Conservation (phyloP, 2,329 filamentous ascomycete genomes). For the Botrytis hyacinthi region DNA sequence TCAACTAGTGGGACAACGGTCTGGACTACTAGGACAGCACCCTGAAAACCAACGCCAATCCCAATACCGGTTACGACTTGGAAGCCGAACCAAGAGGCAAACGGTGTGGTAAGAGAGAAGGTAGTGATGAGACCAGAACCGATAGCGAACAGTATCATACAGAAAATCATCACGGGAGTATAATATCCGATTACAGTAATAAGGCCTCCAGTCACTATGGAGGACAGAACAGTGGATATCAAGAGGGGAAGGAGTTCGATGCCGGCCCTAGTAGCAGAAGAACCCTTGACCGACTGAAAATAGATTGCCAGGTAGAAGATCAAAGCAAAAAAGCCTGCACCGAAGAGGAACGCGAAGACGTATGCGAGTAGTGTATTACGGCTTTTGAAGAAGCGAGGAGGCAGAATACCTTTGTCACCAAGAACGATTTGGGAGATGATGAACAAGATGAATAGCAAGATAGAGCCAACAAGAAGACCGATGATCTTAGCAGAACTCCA, state of each 20-base stretch:
- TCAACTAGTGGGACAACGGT: slow-evolving; percentile 49
- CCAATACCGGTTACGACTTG: slow-evolving; percentile 47
- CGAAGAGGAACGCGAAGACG: slow-evolving; percentile 31
- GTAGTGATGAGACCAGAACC: slow-evolving; percentile 47
- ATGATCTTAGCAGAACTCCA: slow-evolving; percentile 41
- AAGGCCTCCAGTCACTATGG: slow-evolving; percentile 42
- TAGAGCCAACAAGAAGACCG: slow-evolving; percentile 39
- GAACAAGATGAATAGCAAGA: slow-evolving; percentile 37
- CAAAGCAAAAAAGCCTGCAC: slow-evolving; percentile 35
- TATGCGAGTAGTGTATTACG: slow-evolving; percentile 29
- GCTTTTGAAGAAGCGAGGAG: slow-evolving; percentile 40
- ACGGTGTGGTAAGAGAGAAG: slow-evolving; percentile 43
- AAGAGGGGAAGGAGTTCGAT: slow-evolving; percentile 46
- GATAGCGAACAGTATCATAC: slow-evolving; percentile 40
- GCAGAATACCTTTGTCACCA: slow-evolving; percentile 39
- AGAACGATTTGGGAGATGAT: slow-evolving; percentile 39
- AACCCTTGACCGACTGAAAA: slow-evolving; percentile 39
- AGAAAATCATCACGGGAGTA: slow-evolving; percentile 45
- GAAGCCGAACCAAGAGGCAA: slow-evolving; percentile 55
- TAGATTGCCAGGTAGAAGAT: slow-evolving; percentile 39
- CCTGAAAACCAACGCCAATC: slow-evolving; percentile 33
- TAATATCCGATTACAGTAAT: slow-evolving; percentile 46
- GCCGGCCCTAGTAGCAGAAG: slow-evolving; percentile 44
- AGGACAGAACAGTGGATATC: slow-evolving; percentile 44
- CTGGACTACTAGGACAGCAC: slow-evolving; percentile 43